Evolutionary conservation across 768 basidiomycete species (phyloP).

Genomic region (Tephrocybe sp.): DNA sequence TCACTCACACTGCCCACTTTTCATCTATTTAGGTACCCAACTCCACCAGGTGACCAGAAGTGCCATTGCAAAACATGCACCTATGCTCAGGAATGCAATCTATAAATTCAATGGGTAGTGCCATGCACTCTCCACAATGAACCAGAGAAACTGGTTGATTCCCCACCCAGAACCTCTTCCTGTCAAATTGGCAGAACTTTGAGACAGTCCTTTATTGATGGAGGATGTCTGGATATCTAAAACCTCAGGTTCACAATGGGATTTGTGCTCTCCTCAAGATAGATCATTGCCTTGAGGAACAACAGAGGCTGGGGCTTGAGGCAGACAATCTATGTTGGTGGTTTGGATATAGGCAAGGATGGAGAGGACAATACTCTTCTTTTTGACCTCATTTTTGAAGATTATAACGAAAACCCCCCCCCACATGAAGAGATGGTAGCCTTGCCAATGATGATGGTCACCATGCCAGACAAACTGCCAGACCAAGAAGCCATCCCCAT

Average conservation of each 20-base stretch:
- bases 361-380: neutral
- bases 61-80: conserved; percentile 29
- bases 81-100: conserved; percentile 28
- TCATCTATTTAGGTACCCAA: conserved; percentile 26
- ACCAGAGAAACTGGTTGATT: conserved; percentile 23
- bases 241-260: conserved; percentile 11
- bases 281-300: conserved; percentile 19
- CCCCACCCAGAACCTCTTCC: conserved; percentile 33
- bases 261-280: conserved; percentile 19
- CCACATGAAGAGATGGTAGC: neutral
- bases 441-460: too few species aligned
- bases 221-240: conserved; percentile 36
- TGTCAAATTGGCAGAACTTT: conserved; percentile 25
- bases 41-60: conserved; percentile 31
- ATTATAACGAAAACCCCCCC: neutral
- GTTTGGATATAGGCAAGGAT: conserved; percentile 19
- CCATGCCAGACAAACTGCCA: too few species aligned
- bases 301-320: conserved; percentile 13
- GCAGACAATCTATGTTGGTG: conserved; percentile 35
- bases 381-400: neutral
- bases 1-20: too few species aligned
- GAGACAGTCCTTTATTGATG: conserved; percentile 26
- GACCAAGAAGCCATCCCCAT: too few species aligned
- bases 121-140: conserved; percentile 21
- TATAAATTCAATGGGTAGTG: conserved; percentile 28